These are phyloP conservation scores for Pouteria glomerata DNA, from an alignment of 148 eudicot genomes.

Conservation along the genomic window DNA sequence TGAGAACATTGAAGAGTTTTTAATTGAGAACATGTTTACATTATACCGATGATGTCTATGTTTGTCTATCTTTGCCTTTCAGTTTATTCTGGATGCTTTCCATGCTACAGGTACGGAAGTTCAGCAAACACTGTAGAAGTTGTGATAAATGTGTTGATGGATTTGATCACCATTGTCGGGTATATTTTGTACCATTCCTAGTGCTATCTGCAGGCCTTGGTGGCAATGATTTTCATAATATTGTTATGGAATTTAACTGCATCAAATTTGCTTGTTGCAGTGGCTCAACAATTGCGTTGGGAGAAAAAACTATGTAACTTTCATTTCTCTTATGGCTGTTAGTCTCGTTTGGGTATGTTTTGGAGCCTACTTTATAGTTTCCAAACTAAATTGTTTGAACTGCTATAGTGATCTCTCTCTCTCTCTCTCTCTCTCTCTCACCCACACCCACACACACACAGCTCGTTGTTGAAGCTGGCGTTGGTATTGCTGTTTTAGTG, in stretches of 20 bases:
- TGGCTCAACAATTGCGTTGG: conserved; percentile 99
- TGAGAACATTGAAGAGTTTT: neutral
- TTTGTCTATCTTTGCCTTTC: neutral
- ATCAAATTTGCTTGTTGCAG: conserved; percentile 35
- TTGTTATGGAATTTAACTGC: neutral
- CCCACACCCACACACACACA: conserved; percentile 30
- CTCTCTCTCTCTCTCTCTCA: conserved; percentile 22
- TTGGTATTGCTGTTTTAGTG: conserved; percentile 81
- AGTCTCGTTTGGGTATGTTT: conserved; percentile 88
- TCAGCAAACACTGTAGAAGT: conserved; percentile 98
- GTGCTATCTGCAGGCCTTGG: conserved; percentile 7
- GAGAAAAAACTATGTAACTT: conserved; percentile 74
- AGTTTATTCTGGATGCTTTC: neutral
- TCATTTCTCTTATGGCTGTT: conserved; percentile 81
- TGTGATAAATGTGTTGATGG: conserved; percentile 99
- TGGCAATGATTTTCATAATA: neutral
- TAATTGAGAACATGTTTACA: too few relatives aligned
- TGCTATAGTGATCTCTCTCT: conserved; percentile 19
- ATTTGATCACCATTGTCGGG: conserved; percentile 99
- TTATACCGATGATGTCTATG: too few relatives aligned
- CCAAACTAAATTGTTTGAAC: conserved; percentile 4
- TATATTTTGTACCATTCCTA: conserved; percentile 20
- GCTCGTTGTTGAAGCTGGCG: conserved; percentile 84
- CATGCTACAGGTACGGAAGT: conserved; percentile 75
- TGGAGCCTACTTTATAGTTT: conserved; percentile 6